Conservation (phyloP, 495 filamentous ascomycete species). For the Penicillium atrosanguineum region DNA sequence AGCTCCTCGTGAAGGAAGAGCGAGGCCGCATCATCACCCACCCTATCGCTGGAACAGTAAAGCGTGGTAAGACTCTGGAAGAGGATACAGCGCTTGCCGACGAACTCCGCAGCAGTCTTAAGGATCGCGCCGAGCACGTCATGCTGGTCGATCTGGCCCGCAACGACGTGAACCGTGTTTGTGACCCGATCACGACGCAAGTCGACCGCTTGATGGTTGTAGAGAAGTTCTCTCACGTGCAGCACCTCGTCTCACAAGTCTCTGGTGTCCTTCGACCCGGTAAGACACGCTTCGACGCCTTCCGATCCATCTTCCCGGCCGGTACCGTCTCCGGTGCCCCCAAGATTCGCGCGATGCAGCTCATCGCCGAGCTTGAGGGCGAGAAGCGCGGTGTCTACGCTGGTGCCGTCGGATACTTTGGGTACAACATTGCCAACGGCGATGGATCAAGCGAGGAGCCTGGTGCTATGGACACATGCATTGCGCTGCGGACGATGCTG, state of each 20-base stretch:
- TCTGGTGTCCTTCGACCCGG: slow-evolving; percentile 77
- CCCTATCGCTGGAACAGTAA: slow-evolving; percentile 94
- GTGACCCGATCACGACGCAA: slow-evolving; percentile 81
- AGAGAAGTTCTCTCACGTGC: slow-evolving; percentile 92
- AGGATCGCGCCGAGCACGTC: slow-evolving; percentile 96
- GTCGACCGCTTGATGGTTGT: slow-evolving; percentile 96
- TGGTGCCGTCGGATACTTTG: slow-evolving; percentile 87
- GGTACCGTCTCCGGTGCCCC: slow-evolving; percentile 93
- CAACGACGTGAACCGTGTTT: slow-evolving; percentile 95
- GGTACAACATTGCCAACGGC: slow-evolving; percentile 38
- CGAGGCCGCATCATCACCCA: slow-evolving; percentile 89
- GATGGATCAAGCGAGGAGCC: slow-evolving; percentile 48
- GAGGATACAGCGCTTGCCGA: slow-evolving; percentile 79
- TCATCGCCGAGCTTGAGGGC: slow-evolving; percentile 89
- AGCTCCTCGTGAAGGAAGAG: slow-evolving; percentile 89
- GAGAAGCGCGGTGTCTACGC: slow-evolving; percentile 96
- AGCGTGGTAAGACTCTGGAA: slow-evolving; percentile 73
- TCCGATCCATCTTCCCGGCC: slow-evolving; percentile 93
- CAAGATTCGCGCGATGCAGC: slow-evolving; percentile 94
- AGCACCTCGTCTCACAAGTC: slow-evolving; percentile 94
- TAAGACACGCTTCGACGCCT: slow-evolving; percentile 92
- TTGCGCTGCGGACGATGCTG: slow-evolving; percentile 95
- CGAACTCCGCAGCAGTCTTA: slow-evolving; percentile 74
- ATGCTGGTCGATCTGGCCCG: slow-evolving; percentile 98
- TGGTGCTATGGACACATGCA: slow-evolving; percentile 97